Evolutionary conservation across 805 yeast genomes (phyloP), one percentile per base, ranked within the genome.

Genomic region (Pichia cabralensis): DNA sequence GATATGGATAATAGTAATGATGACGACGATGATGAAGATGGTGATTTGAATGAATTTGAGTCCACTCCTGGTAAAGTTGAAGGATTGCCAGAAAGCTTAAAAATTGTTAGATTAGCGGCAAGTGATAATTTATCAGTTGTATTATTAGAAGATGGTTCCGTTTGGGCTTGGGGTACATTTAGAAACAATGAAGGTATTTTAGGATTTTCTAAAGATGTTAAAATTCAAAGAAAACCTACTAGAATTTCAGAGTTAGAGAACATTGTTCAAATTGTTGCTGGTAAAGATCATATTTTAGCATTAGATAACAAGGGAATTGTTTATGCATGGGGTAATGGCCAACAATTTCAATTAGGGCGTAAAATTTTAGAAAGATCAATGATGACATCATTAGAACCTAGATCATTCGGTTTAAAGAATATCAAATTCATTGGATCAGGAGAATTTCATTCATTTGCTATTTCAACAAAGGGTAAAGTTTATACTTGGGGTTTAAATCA

Each of bases 111-210:
- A 52, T 56, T 89, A 26, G 86, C 85, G 12, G 96, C 97, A 4
- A 81, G 96, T 8, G 98, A 92, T 55, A 89, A 86, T 50, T 61
- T 89, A 40, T 81, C 95, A 26, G 88, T 89, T 13, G 84, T 76
- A 3, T 60, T 92, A 38, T 71, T 78, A 26, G 79, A 73, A 30
- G 76, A 74, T 35, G 97, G 98, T 24, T 84, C 81, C 26, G 86
- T 94, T 8, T 92, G 78, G 56, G 94, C 96, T 1, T 92, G 98
- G 97, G 99, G 99, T 25, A 83, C 96, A 15, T 92, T 92, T 62
- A 79, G 92, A 61, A 77, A 86, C 54, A 83, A 83, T 48, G 97
- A 92, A 59, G 98, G 98, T 35, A 65, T 79, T 26, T 67, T 89
- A 37, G 95, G 96, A 3, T 92, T 83, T 59, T 71, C 73, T 44